Base-by-base conservation (phyloP, 768 basidiomycete species). In the Kwoniella europaea region DNA sequence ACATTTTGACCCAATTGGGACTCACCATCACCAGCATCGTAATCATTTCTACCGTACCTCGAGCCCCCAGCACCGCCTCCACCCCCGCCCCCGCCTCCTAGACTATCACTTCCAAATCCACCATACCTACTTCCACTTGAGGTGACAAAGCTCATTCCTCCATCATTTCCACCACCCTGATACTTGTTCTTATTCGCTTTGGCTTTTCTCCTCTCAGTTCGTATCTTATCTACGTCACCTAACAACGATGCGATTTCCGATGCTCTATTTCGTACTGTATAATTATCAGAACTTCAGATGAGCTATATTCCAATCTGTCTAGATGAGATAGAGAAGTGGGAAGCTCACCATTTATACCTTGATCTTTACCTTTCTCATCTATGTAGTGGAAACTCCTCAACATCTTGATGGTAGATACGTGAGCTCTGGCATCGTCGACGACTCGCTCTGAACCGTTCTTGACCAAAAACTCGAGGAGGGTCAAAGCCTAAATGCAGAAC, bases 361-460 rank as follows among this genome's bases (percentile, higher is more conserved):
- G 93, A 79, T 99, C 97, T 83, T 99, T 98, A 60, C 93, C 94
- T 85, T 96, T 96, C 73, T 98, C 96, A 74, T 99, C 97, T 67
- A 98, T 92, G 83, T 98, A 98, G 82, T 98, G 96, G 85, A 99
- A 99, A 79, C 91, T 97, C 68, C 94, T 86, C 12, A 98, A 88
- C 93, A 98, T 98, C 86, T 98, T 98, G 77, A 99, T 88, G 20
- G 95, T 96, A 29, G 93, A 91, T 29, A 98, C 86, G 83, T 98
- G 97, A 1, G 93, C 91, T 63, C 97, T 88, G 1, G 96, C 93
- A 84, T 99, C 97, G 81, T 99, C 97, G 18, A 99, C 93, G 12
- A 98, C 96, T 52, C 97, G 91, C 82, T 99, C 97, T 35, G 92
- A 94, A 18, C 97, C 97, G 75, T 98, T 92, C 84, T 97, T 99